Evolutionary conservation across 1,284 basidiomycete genomes (phyloP), one percentile per base, ranked within the genome.

Genomic region (Leccinum colubrinum): DNA sequence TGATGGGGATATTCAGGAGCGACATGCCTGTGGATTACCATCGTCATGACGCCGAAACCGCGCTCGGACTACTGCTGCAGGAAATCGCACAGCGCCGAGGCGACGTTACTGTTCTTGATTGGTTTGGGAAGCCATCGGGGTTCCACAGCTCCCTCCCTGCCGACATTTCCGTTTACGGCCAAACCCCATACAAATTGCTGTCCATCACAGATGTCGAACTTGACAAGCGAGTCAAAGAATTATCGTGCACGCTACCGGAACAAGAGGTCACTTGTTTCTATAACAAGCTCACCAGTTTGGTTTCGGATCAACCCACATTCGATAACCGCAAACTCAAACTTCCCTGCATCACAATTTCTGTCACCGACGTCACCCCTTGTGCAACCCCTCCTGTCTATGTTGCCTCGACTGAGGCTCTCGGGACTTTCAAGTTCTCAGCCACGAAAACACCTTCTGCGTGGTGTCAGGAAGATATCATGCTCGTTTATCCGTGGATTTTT

Each of bases 141-240:
- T 68, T 66, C n/a, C 58, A 68, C 22, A 70, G 62, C 55, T 65
- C n/a, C 7, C 27, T 66, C 1, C 64, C 65, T 3, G 22, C 30
- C 9, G 6, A 46, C 3, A 58, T 68, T n/a, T 43, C 66, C 1
- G 59, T 66, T 41, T 69, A 63, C 51, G 8, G 27, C 2, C 15
- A 41, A 6, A 1, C 37, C 4, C 46, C 64, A 20, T 55, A 64
- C 33, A n/a, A 43, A 11, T 5, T 50, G n/a, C 55, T 25, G 15
- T 14, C 55, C 43, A 17, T 67, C 17, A 2, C 51, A 20, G 25
- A 53, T 5, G 15, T 30, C 1, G 11, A 27, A 2, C n/a, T 65
- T 6, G 33, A 54, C 20, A 6, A 22, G 12, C 62, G 60, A 6
- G 56, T 35, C 3, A 3, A 9, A 15, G 43, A 3, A 5, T 14